Percentiles rank a stretch among this genome's conserved stretches.
Conservation (phyloP, 2,329 filamentous ascomycete species). For the Trichoderma oligosporum region DNA sequence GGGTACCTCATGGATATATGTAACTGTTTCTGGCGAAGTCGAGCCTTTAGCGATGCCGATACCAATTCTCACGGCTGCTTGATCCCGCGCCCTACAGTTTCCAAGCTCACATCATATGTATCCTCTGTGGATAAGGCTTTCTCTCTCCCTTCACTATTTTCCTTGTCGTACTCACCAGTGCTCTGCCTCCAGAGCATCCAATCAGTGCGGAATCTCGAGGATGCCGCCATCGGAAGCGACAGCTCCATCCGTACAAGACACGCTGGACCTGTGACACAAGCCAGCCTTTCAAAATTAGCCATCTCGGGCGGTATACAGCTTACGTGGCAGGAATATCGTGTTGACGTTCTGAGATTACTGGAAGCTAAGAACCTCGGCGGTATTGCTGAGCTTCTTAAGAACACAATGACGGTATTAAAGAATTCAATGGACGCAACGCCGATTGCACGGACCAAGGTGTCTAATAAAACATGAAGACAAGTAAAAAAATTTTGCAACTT, state of each 20-base stretch:
- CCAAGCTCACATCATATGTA: slow-evolving; percentile 47
- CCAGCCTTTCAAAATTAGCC: slow-evolving; percentile 59
- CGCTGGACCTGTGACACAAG: slow-evolving; percentile 66
- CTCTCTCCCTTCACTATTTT: slow-evolving; percentile 50
- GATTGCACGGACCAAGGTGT: slow-evolving; percentile 23
- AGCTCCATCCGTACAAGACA: slow-evolving; percentile 48
- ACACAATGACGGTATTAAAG: slow-evolving; percentile 73
- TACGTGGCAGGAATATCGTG: slow-evolving; percentile 69
- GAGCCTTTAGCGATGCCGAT: slow-evolving; percentile 64
- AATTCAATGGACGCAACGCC: slow-evolving; percentile 38
- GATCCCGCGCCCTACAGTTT: slow-evolving; percentile 43
- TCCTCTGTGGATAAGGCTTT: slow-evolving; percentile 45
- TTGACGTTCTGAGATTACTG: slow-evolving; percentile 67
- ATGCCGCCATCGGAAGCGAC: slow-evolving; percentile 44
- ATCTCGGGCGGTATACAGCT: slow-evolving; percentile 63
- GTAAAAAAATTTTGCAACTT: neutral
- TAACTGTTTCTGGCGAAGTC: slow-evolving; percentile 75
- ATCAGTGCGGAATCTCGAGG: slow-evolving; percentile 55
- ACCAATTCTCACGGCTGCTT: slow-evolving; percentile 58
- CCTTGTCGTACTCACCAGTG: slow-evolving; percentile 56
- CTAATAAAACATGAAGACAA: neutral
- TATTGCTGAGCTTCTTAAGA: slow-evolving; percentile 69
- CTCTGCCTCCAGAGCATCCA: slow-evolving; percentile 54
- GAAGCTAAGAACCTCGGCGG: slow-evolving; percentile 62
- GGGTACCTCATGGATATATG: slow-evolving; percentile 83